These are phyloP conservation scores for Phycomyces blakesleeanus DNA, from an alignment of 192 early-diverging fungal species.

Conservation along the genomic window DNA sequence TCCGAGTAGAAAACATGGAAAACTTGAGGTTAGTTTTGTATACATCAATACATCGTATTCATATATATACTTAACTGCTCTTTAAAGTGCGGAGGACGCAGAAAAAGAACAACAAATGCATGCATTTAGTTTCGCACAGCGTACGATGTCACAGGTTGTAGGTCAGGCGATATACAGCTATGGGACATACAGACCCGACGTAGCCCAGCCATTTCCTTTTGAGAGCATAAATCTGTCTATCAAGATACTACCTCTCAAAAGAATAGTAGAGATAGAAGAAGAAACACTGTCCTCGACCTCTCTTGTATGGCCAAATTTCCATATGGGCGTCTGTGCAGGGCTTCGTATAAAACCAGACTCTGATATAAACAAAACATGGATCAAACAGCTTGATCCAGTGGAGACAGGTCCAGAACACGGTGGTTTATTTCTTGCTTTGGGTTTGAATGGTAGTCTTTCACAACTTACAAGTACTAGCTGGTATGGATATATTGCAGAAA, in stretches of 20 bases:
- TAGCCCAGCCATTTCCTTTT: conserved; percentile 57
- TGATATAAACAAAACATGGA: conserved; percentile 71
- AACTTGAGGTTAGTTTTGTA: conserved; percentile 1
- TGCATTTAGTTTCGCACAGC: conserved; percentile 35
- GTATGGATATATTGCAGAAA: conserved; percentile 62
- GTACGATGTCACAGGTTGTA: conserved; percentile 62
- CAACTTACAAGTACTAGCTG: conserved; percentile 49
- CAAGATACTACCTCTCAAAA: conserved; percentile 61
- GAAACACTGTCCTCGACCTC: conserved; percentile 36
- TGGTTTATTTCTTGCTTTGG: conserved; percentile 78
- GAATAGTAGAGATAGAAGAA: conserved; percentile 51
- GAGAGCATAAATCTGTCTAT: conserved; percentile 52
- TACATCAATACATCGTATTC: background rate
- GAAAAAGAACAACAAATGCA: conserved; percentile 45
- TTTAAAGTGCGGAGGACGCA: conserved; percentile 28
- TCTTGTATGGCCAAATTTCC: conserved; percentile 81
- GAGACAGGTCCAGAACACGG: conserved; percentile 62
- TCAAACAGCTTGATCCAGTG: conserved; percentile 65
- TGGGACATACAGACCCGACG: conserved; percentile 47
- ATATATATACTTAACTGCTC: background rate
- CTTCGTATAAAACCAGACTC: conserved; percentile 60
- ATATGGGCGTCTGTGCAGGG: conserved; percentile 81
- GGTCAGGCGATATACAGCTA: conserved; percentile 71
- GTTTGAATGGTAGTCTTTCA: conserved; percentile 72
- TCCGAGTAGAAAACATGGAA: background rate